Base-by-base conservation (phyloP, 169 alveolate genomes). In the Plasmodium blacklocki region DNA sequence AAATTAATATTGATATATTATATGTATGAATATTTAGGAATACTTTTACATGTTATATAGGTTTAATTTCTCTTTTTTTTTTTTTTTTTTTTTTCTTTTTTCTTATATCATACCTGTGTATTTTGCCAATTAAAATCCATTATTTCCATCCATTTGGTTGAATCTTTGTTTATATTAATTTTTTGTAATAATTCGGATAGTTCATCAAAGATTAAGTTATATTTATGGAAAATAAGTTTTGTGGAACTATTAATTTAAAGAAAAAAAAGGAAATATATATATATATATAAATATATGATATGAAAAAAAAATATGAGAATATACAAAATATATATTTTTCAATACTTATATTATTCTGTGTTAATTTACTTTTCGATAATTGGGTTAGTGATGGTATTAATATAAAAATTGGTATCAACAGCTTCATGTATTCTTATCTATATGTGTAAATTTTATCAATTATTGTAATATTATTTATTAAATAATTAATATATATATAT, bases 101-200 rank as follows among this genome's bases (percentile, higher is more conserved):
- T 47, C 2, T 12, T 49, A 19, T 49, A 54, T 29, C 12, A 3
- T 49, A 86, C 92, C 58, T 71, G 72, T 0, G 72, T 67, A 54
- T 86, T 67, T 19, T 86, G 92, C 92, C 92, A 86, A 39, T 56
- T 86, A 23, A 86, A 86, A 62, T 86, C 92, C 32, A 86, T 39
- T 26, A 86, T 39, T 59, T 72, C 70, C 58, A 7, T 60, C 92
- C 92, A 86, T 14, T 70, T 60, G 71, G 7, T 23, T 52, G 88
- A 86, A 52, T 58, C 58, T 67, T 54, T 39, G 19, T 50, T 39
- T 71, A 86, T 71, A 58, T 72, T 60, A 47, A 66, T 72, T 72
- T 86, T 86, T 62, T 86, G 50, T 86, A 86, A 86, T 72, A 86
- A 71, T 62, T 60, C 74, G 11, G 92, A 60, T 54, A 86, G 62